Percentiles rank a stretch among this genome's conserved stretches.
Conservation (phyloP, 208 protist species). For the Trypanosomatidae sp. region DNA sequence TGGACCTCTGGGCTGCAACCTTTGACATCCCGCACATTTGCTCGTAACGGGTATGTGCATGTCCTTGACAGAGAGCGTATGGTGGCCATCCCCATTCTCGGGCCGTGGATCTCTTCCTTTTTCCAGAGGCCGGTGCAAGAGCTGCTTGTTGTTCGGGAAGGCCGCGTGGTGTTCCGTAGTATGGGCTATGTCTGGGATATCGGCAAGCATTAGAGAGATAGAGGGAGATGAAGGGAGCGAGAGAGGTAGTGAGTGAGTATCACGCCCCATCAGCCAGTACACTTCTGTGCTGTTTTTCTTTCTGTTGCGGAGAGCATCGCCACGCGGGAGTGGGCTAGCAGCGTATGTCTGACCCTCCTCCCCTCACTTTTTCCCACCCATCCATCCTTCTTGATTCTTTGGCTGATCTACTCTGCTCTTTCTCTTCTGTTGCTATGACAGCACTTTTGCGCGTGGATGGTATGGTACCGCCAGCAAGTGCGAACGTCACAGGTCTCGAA, state of each 20-base stretch:
- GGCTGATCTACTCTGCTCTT: neutral
- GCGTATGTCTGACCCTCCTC: neutral
- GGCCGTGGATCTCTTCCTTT: conserved; percentile 55
- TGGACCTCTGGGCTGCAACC: conserved; percentile 54
- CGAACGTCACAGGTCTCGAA: neutral
- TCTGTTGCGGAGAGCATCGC: neutral
- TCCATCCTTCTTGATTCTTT: neutral
- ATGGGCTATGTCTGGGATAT: conserved; percentile 76
- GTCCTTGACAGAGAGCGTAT: conserved; percentile 41
- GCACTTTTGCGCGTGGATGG: neutral
- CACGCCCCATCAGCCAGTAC: neutral
- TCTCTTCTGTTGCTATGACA: neutral
- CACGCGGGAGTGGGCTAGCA: neutral
- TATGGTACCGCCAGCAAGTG: neutral
- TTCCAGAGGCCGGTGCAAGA: conserved; percentile 64
- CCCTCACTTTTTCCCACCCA: neutral
- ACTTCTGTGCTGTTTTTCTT: conserved; percentile 4
- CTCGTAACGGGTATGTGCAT: conserved; percentile 69
- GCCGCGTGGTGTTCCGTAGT: conserved; percentile 68
- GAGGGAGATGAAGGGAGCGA: neutral
- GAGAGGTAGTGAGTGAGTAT: neutral
- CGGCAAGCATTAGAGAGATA: conserved; percentile 32
- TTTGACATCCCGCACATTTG: conserved; percentile 74
- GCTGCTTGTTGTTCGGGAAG: conserved; percentile 70
- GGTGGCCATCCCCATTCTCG: conserved; percentile 47